A percentile compares a stretch with the other conserved stretches of the same genome.
Evolutionary conservation across 192 early-diverging fungal genomes (phyloP).

Genomic region (Phycomyces nitens): DNA sequence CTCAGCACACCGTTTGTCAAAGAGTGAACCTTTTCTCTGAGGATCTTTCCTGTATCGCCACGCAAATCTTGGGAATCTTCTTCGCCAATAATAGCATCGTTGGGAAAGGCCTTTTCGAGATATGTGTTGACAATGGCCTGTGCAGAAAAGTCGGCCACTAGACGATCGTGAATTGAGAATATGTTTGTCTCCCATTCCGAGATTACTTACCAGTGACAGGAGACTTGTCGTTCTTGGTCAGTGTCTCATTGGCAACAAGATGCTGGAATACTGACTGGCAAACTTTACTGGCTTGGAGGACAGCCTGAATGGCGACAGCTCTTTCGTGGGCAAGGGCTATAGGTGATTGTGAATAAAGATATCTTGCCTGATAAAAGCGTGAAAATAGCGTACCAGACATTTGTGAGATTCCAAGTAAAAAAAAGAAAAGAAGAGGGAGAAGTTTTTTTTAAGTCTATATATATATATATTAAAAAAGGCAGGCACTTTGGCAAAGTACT

Average conservation of each 20-base stretch:
- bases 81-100: constrained; percentile 93
- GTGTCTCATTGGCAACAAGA: constrained; percentile 75
- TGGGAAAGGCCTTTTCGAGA: constrained; percentile 73
- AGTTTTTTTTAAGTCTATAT: too few relatives aligned
- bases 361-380: neutral
- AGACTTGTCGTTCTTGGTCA: constrained; percentile 92
- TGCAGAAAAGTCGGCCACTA: constrained; percentile 92
- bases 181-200: neutral
- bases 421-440: neutral
- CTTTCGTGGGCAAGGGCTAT: constrained; percentile 51
- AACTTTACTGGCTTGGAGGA: constrained; percentile 81
- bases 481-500: too few relatives aligned
- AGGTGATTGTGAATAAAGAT: neutral
- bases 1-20: constrained; percentile 72
- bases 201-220: constrained; percentile 81
- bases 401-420: neutral
- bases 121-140: constrained; percentile 92
- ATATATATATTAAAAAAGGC: too few relatives aligned
- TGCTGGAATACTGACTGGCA: constrained; percentile 87
- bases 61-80: constrained; percentile 88
- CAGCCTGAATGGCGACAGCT: constrained; percentile 83
- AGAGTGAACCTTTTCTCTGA: constrained; percentile 77
- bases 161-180: neutral
- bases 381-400: neutral
- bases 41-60: constrained; percentile 56